Percentiles rank a stretch among this genome's conserved stretches.
Evolutionary conservation across 2,329 filamentous ascomycete genomes (phyloP).

Genomic region (Diaporthe citrichinensis): DNA sequence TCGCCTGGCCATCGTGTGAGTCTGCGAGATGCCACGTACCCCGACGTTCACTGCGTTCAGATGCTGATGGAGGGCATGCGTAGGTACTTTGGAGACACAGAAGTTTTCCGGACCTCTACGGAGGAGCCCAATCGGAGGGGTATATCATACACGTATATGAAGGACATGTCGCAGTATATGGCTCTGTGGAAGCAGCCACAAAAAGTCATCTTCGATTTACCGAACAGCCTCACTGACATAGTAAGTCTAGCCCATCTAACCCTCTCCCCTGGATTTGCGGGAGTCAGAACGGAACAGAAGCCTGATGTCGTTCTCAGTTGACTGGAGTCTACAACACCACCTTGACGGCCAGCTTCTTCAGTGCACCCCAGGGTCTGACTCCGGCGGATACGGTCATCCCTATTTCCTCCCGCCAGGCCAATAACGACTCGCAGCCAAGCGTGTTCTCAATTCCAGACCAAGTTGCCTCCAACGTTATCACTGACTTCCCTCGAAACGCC

Average conservation of each 20-base stretch:
- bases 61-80: background rate
- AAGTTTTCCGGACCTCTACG: slow-evolving; percentile 77
- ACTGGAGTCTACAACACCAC: slow-evolving; percentile 74
- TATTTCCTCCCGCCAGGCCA: slow-evolving; percentile 69
- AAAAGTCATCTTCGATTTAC: slow-evolving; percentile 77
- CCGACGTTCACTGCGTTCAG: background rate
- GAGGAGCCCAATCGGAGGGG: slow-evolving; percentile 73
- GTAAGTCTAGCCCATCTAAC: slow-evolving; percentile 52
- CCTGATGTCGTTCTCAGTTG: background rate
- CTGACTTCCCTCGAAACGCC: slow-evolving; percentile 73
- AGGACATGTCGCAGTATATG: slow-evolving; percentile 75
- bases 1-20: slow-evolving; percentile 68
- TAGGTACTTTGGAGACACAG: slow-evolving; percentile 72
- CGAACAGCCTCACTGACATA: slow-evolving; percentile 57
- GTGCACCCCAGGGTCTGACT: slow-evolving; percentile 50
- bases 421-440: slow-evolving; percentile 67
- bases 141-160: slow-evolving; percentile 75
- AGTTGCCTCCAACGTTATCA: slow-evolving; percentile 69
- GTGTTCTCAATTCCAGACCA: slow-evolving; percentile 77
- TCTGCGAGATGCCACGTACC: slow-evolving; percentile 7
- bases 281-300: background rate
- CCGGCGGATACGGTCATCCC: slow-evolving; percentile 78
- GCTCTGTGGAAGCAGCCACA: slow-evolving; percentile 71
- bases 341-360: slow-evolving; percentile 70
- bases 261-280: background rate